Evolutionary conservation across 2,329 filamentous ascomycete species (phyloP).

Genomic region (Coniella lustricola): DNA sequence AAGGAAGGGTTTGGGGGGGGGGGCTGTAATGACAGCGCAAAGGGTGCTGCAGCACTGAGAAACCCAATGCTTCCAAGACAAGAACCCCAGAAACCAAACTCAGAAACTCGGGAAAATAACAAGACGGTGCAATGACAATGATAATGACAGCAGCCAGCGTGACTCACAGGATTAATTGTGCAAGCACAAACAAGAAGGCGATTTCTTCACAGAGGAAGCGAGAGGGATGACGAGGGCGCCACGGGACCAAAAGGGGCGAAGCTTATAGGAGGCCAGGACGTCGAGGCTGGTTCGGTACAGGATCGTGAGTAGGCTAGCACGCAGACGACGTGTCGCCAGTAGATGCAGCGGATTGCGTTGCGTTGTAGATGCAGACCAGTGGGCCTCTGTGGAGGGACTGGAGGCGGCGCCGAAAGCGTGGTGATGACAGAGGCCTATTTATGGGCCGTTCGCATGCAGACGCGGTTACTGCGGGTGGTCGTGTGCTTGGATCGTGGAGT

Average conservation of each 20-base stretch:
- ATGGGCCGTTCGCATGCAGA: constrained; percentile 18
- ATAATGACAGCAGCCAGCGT: too few relatives aligned
- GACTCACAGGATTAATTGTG: constrained; percentile 23
- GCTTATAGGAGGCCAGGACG: constrained; percentile 20
- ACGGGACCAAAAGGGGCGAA: constrained; percentile 21
- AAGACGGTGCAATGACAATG: neutral
- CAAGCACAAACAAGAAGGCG: neutral
- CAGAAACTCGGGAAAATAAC: constrained; percentile 11
- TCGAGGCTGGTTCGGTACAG: constrained; percentile 20
- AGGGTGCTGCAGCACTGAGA: too few relatives aligned
- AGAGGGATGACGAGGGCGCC: constrained; percentile 16
- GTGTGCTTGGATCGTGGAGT: neutral
- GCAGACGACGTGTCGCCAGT: constrained; percentile 17
- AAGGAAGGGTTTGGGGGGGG: neutral
- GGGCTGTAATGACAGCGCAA: neutral
- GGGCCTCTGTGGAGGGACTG: constrained; percentile 18
- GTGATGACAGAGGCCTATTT: constrained; percentile 17
- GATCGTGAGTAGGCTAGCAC: constrained; percentile 16
- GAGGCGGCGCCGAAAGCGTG: constrained; percentile 21
- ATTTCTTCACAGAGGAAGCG: constrained; percentile 5
- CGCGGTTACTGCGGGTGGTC: constrained; percentile 7
- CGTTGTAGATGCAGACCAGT: constrained; percentile 12
- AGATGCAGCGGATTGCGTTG: constrained; percentile 12
- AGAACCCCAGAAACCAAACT: constrained; percentile 2
- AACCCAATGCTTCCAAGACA: neutral